Conservation (phyloP, 352 stramenopile genomes). For the Phytophthora pini region DNA sequence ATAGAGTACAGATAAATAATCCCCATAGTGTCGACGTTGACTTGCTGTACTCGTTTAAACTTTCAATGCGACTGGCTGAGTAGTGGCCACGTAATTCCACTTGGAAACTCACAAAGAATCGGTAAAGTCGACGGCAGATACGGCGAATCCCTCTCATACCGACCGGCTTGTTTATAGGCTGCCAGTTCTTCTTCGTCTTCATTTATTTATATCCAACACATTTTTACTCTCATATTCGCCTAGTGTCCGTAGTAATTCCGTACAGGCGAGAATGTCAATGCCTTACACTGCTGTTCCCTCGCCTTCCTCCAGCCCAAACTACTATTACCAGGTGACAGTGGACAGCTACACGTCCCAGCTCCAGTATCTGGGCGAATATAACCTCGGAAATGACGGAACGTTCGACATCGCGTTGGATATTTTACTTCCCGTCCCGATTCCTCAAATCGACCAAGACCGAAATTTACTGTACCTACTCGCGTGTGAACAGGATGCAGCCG, state of each 20-base stretch:
- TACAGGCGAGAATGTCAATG: conserved; percentile 10
- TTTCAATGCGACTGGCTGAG: conserved; percentile 4
- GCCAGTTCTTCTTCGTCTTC: no score
- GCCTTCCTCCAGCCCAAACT: conserved; percentile 17
- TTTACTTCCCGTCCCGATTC: conserved; percentile 38
- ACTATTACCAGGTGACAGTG: conserved; percentile 33
- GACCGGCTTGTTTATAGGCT: conserved; percentile 3
- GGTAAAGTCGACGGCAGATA: conserved; percentile 1
- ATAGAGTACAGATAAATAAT: conserved; percentile 5
- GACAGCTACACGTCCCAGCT: conserved; percentile 32
- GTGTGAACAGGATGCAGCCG: conserved; percentile 37
- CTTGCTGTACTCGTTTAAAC: conserved; percentile 7
- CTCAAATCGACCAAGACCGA: conserved; percentile 36
- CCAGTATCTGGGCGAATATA: conserved; percentile 47
- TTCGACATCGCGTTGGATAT: conserved; percentile 57
- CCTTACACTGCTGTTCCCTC: conserved; percentile 22
- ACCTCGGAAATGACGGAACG: conserved; percentile 40
- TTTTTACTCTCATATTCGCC: background rate
- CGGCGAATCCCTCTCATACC: conserved; percentile 1
- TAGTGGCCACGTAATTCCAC: conserved; percentile 23
- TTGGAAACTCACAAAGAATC: conserved; percentile 22
- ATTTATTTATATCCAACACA: background rate
- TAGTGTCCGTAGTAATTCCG: background rate
- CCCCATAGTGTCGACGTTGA: conserved; percentile 3
- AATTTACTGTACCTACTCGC: conserved; percentile 59